These are phyloP conservation scores for Didymosphaeria variabile DNA, from an alignment of 2,329 filamentous ascomycete genomes.

Conservation along the genomic window DNA sequence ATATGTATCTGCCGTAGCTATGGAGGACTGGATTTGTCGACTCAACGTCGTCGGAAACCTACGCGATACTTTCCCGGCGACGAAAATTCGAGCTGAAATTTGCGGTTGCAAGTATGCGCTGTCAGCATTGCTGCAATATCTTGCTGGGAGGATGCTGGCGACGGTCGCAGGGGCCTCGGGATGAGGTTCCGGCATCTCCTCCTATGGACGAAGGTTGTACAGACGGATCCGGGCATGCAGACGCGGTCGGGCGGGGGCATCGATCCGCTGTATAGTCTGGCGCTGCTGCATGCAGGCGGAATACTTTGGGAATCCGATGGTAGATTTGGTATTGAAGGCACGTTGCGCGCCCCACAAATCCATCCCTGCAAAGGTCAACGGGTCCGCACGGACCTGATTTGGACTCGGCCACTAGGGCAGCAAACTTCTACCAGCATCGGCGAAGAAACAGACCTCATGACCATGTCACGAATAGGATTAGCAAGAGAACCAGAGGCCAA, in stretches of 20 bases:
- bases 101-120: background rate
- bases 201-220: background rate
- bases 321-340: background rate
- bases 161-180: background rate
- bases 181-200: background rate
- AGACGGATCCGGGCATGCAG: background rate
- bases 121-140: background rate
- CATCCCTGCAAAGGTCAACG: background rate
- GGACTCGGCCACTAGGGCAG: slow-evolving; percentile 1
- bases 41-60: background rate
- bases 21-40: background rate
- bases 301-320: background rate
- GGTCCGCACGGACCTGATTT: slow-evolving; percentile 1
- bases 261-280: background rate
- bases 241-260: slow-evolving; percentile 3
- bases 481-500: background rate
- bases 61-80: background rate
- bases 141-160: background rate
- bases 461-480: background rate
- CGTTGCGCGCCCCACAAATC: slow-evolving; percentile 5
- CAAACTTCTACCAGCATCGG: background rate
- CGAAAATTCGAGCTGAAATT: slow-evolving; percentile 1
- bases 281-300: slow-evolving; percentile 5
- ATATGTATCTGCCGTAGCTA: background rate
- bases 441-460: background rate